A percentile compares a stretch with the other conserved stretches of the same genome.
Evolutionary conservation across 2,329 filamentous ascomycete genomes (phyloP).

Genomic region (Aspergillus fumigatiaffinis): DNA sequence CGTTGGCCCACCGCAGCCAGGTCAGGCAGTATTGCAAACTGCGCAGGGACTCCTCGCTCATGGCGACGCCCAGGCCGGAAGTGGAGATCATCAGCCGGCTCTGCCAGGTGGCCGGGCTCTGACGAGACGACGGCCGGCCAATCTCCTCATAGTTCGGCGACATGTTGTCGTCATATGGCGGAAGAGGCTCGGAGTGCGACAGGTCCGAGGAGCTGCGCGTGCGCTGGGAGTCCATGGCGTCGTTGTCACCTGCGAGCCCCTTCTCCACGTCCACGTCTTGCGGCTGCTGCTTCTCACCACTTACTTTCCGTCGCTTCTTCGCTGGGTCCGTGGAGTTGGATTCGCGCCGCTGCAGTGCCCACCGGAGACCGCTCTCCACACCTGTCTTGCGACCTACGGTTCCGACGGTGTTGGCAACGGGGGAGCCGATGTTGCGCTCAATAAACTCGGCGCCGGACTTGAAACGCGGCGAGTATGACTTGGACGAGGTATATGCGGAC

Average conservation of each 20-base stretch:
- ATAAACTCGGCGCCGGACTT: conserved; percentile 88
- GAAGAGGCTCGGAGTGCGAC: conserved; percentile 70
- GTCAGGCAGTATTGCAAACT: conserved; percentile 80
- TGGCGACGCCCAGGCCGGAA: conserved; percentile 82
- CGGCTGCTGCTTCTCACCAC: conserved; percentile 26
- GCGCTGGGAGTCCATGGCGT: conserved; percentile 17
- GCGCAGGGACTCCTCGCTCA: conserved; percentile 81
- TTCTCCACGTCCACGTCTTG: conserved; percentile 49
- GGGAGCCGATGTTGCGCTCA: conserved; percentile 76
- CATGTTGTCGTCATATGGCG: conserved; percentile 75
- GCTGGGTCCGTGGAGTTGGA: conserved; percentile 31
- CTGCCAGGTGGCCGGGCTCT: conserved; percentile 59
- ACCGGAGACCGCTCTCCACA: conserved; percentile 79
- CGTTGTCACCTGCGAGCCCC: conserved; percentile 21
- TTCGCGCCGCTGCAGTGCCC: conserved; percentile 61
- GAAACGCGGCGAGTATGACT: conserved; percentile 85
- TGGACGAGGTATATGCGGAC: conserved; percentile 79
- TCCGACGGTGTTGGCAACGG: conserved; percentile 80
- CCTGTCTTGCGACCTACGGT: conserved; percentile 80
- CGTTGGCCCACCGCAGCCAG: conserved; percentile 77
- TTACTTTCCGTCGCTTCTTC: conserved; percentile 44
- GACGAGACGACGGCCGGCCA: conserved; percentile 27
- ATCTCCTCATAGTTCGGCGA: conserved; percentile 72
- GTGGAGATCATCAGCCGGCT: conserved; percentile 84
- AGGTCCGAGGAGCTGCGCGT: conserved; percentile 58